Evolutionary conservation across 192 early-diverging fungal genomes (phyloP).

Genomic region (Coemansia sp.): DNA sequence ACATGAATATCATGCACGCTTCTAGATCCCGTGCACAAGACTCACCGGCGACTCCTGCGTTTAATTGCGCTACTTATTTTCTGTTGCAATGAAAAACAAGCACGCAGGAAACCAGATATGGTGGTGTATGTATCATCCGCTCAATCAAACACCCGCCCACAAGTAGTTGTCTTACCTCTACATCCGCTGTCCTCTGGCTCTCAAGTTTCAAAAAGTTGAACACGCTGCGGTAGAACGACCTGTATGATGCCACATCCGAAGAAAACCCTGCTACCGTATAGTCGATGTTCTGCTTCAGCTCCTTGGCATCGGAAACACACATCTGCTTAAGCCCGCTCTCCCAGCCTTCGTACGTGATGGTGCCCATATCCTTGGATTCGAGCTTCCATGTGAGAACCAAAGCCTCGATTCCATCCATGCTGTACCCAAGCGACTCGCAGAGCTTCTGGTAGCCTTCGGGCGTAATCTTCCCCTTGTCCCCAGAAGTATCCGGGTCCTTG

Average conservation of each 20-base stretch:
- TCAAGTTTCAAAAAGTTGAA: constrained; percentile 34
- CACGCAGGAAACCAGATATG: neutral
- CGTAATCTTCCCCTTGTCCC: constrained; percentile 26
- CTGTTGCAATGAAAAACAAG: neutral
- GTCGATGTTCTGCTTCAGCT: constrained; percentile 20
- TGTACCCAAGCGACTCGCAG: constrained; percentile 29
- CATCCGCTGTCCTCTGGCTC: constrained; percentile 22
- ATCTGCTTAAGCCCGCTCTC: constrained; percentile 19
- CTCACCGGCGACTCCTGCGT: neutral
- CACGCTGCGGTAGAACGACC: constrained; percentile 35
- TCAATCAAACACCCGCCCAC: too few relatives aligned
- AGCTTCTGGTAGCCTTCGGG: constrained; percentile 46
- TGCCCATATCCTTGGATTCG: constrained; percentile 32
- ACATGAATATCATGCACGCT: neutral
- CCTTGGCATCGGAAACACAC: constrained; percentile 12
- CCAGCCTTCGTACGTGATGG: constrained; percentile 26
- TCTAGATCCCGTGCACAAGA: neutral
- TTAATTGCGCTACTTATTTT: neutral
- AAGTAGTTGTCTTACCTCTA: constrained; percentile 24
- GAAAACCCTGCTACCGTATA: constrained; percentile 4
- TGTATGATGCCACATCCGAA: constrained; percentile 15
- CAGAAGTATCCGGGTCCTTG: constrained; percentile 35
- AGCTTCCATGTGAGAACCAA: constrained; percentile 47
- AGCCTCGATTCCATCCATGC: constrained; percentile 39
- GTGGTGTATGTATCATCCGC: neutral